Evolutionary conservation across 805 yeast genomes (phyloP).

Genomic region (Yarrowia porcina): DNA sequence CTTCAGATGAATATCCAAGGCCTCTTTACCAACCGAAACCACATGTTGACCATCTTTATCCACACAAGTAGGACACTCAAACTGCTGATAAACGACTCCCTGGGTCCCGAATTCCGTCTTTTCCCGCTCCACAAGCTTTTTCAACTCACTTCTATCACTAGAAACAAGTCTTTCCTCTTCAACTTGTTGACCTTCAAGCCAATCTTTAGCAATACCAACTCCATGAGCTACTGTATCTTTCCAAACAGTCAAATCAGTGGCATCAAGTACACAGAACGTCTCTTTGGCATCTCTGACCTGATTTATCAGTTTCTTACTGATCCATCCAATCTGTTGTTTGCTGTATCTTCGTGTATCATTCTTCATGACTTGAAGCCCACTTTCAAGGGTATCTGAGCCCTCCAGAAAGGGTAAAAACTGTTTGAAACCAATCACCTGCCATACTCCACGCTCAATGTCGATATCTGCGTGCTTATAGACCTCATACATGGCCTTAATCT

Average conservation of each 20-base stretch:
- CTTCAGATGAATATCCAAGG: conserved; percentile 62
- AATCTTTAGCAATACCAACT: conserved; percentile 44
- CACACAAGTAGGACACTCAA: conserved; percentile 61
- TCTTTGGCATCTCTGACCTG: conserved; percentile 61
- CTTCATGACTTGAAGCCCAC: conserved; percentile 74
- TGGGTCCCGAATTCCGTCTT: not conserved
- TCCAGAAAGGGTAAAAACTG: conserved; percentile 74
- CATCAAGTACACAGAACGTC: conserved; percentile 64
- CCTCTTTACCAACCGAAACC: conserved; percentile 69
- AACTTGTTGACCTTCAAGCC: conserved; percentile 34
- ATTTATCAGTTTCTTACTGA: conserved; percentile 61
- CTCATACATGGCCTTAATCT: conserved; percentile 58
- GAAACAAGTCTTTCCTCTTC: not conserved
- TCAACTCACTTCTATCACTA: not conserved
- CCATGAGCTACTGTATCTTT: conserved; percentile 54
- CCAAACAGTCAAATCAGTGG: conserved; percentile 71
- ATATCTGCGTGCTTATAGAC: conserved; percentile 39
- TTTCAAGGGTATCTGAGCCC: conserved; percentile 34
- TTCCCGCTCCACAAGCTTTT: not conserved
- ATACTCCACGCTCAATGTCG: conserved; percentile 67
- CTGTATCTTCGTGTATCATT: conserved; percentile 82
- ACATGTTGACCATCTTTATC: conserved; percentile 50
- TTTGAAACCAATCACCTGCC: conserved; percentile 93
- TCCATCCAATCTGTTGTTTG: conserved; percentile 86
- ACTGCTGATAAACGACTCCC: conserved; percentile 58